phyloP scores from a whole-genome alignment of 352 stramenopile species.

The Phytophthora sp. region DNA sequence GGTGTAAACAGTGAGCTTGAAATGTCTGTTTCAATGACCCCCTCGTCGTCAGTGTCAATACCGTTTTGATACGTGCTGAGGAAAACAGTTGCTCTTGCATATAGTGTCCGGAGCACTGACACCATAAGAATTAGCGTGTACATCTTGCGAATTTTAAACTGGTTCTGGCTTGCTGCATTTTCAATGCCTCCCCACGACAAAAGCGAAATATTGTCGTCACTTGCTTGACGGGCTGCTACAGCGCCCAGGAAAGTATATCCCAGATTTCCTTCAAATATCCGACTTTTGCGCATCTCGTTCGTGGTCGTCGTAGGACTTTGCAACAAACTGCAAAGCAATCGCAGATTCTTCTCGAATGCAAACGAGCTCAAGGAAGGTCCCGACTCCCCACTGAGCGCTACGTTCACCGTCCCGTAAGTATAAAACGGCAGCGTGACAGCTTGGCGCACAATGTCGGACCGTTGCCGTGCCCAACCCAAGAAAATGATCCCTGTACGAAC shows the following conservation, averaged over 20 bases:
- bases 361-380: slow-evolving; percentile 58
- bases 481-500: slow-evolving; percentile 80
- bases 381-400: slow-evolving; percentile 1
- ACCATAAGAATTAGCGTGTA: slow-evolving; percentile 87
- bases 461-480: slow-evolving; percentile 72
- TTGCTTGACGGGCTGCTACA: slow-evolving; percentile 34
- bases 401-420: slow-evolving; percentile 28
- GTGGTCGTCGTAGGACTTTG: slow-evolving; percentile 13
- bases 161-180: slow-evolving; percentile 35
- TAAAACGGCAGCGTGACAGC: slow-evolving; percentile 69
- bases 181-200: slow-evolving; percentile 44
- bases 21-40: slow-evolving; percentile 56
- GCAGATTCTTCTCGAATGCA: slow-evolving; percentile 67
- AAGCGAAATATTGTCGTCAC: slow-evolving; percentile 39
- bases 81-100: slow-evolving; percentile 68
- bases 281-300: slow-evolving; percentile 26
- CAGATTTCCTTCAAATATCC: slow-evolving; percentile 52
- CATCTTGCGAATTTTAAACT: slow-evolving; percentile 79
- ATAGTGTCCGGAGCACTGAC: slow-evolving; percentile 76
- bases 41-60: slow-evolving; percentile 26
- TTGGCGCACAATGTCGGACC: slow-evolving; percentile 66
- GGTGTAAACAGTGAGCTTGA: slow-evolving; percentile 81
- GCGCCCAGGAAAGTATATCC: slow-evolving; percentile 74
- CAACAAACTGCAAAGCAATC: slow-evolving; percentile 59
- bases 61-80: slow-evolving; percentile 46